Percentiles rank a stretch among this genome's conserved stretches.
phyloP scores from a whole-genome alignment of 441 rosid genomes.

The Isatis lusitanica region DNA sequence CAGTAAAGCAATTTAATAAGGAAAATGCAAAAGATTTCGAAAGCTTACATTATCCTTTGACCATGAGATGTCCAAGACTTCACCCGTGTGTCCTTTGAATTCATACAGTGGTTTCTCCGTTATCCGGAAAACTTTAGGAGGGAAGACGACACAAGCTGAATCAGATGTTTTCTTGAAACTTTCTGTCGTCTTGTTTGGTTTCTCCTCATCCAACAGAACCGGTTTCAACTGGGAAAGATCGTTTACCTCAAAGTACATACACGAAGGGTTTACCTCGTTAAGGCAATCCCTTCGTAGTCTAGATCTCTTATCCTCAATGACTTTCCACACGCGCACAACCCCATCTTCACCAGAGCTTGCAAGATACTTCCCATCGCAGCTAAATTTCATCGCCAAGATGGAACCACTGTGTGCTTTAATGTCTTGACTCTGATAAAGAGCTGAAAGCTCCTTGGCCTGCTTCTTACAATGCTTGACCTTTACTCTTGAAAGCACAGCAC shows the following conservation, averaged over 20 bases:
- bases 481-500: conserved; percentile 49
- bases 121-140: conserved; percentile 63
- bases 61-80: conserved; percentile 74
- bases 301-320: conserved; percentile 53
- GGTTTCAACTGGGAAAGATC: conserved; percentile 63
- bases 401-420: conserved; percentile 66
- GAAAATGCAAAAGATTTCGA: background rate
- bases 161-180: conserved; percentile 62
- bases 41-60: conserved; percentile 61
- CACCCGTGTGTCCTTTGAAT: conserved; percentile 57
- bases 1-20: conserved; percentile 45
- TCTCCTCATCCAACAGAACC: conserved; percentile 46
- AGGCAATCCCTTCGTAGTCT: conserved; percentile 44
- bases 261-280: conserved; percentile 57
- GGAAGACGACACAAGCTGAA: conserved; percentile 67
- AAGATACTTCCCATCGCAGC: conserved; percentile 66
- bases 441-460: conserved; percentile 62
- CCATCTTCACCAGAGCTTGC: conserved; percentile 75
- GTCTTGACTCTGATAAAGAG: conserved; percentile 60
- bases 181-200: conserved; percentile 43
- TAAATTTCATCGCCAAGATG: conserved; percentile 67
- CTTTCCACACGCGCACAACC: conserved; percentile 64
- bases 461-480: conserved; percentile 61
- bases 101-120: conserved; percentile 64
- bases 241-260: conserved; percentile 62